A percentile compares a stretch with the other conserved stretches of the same genome.
These are phyloP conservation scores for Fusarium goolgardi DNA, from an alignment of 2,329 filamentous ascomycete genomes.

Conservation along the genomic window DNA sequence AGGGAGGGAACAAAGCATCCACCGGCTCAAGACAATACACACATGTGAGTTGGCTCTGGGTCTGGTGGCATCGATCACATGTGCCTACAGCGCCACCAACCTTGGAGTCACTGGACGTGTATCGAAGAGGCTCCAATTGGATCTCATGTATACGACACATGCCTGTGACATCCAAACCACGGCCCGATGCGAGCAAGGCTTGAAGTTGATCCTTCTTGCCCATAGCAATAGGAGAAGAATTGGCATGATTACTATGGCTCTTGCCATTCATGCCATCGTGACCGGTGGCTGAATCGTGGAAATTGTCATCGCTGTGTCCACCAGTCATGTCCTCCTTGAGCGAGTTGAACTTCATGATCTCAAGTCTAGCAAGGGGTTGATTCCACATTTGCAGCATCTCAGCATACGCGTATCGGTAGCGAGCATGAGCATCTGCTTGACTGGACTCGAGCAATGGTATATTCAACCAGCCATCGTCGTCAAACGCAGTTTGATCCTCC, in stretches of 20 bases:
- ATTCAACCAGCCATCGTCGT: constrained; percentile 74
- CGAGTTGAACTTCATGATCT: constrained; percentile 76
- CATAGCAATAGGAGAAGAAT: constrained; percentile 65
- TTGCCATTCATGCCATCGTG: constrained; percentile 54
- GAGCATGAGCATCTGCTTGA: constrained; percentile 63
- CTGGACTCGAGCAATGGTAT: constrained; percentile 67
- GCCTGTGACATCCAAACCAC: constrained; percentile 71
- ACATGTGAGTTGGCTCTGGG: constrained; percentile 69
- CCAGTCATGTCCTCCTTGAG: constrained; percentile 60
- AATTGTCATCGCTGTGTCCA: constrained; percentile 49
- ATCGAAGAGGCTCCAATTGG: constrained; percentile 69
- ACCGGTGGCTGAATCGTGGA: constrained; percentile 53
- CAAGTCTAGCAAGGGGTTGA: constrained; percentile 70
- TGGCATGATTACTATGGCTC: constrained; percentile 52
- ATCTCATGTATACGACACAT: constrained; percentile 72
- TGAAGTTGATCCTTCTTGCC: constrained; percentile 66
- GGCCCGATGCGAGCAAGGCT: constrained; percentile 62
- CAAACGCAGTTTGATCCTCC: constrained; percentile 73
- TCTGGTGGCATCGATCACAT: constrained; percentile 64
- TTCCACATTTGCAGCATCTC: constrained; percentile 76
- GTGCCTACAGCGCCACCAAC: constrained; percentile 62
- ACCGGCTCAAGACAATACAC: constrained; percentile 72
- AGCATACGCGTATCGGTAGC: constrained; percentile 74
- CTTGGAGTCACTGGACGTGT: constrained; percentile 55
- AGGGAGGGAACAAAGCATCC: constrained; percentile 69